phyloP scores from a whole-genome alignment of 2,329 filamentous ascomycete species.

The Emydomyces testavorans region DNA sequence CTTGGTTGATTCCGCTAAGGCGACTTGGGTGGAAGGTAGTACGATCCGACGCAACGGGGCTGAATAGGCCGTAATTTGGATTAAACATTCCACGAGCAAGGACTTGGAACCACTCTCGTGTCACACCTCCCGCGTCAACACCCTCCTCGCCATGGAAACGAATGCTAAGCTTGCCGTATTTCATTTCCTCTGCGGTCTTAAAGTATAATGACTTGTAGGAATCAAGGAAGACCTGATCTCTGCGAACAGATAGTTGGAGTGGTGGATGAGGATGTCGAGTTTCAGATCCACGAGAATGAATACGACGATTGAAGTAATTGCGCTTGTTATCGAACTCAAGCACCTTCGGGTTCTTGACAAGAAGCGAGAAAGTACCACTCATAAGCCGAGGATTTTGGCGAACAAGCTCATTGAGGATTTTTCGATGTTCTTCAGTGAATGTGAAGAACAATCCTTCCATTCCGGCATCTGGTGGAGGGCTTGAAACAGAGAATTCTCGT shows the following conservation, averaged over 20 bases:
- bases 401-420: slow-evolving; percentile 94
- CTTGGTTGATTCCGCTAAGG: slow-evolving; percentile 82
- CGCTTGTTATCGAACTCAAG: slow-evolving; percentile 99
- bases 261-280: slow-evolving; percentile 61
- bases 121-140: slow-evolving; percentile 93
- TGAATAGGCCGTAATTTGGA: slow-evolving; percentile 92
- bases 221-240: slow-evolving; percentile 93
- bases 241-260: slow-evolving; percentile 77
- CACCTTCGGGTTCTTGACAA: slow-evolving; percentile 98
- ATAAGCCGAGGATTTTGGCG: slow-evolving; percentile 95
- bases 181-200: slow-evolving; percentile 94
- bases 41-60: slow-evolving; percentile 88
- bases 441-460: slow-evolving; percentile 91
- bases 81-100: slow-evolving; percentile 98
- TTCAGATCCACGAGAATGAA: slow-evolving; percentile 64
- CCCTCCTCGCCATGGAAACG: slow-evolving; percentile 96
- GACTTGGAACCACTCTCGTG: slow-evolving; percentile 97
- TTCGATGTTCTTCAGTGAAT: slow-evolving; percentile 94
- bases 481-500: slow-evolving; percentile 63
- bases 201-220: slow-evolving; percentile 98
- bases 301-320: slow-evolving; percentile 92
- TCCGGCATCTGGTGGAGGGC: slow-evolving; percentile 63
- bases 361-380: slow-evolving; percentile 90
- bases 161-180: slow-evolving; percentile 96
- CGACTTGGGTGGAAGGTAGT: slow-evolving; percentile 98